These are phyloP conservation scores for Aristolochia contorta DNA, from an alignment of 164 flowering plant species.

Conservation along the genomic window DNA sequence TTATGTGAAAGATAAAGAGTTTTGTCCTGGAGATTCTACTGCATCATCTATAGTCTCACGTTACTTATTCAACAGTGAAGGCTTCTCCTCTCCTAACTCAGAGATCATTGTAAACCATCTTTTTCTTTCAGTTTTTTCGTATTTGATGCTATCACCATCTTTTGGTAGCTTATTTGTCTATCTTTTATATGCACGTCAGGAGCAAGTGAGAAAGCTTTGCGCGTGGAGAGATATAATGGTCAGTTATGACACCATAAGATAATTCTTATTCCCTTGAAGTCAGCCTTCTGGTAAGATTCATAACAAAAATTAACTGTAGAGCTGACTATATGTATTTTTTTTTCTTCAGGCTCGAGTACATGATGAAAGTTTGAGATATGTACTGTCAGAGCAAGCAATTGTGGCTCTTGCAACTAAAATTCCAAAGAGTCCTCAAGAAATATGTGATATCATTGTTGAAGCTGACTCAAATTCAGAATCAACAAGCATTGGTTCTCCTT, in stretches of 20 bases:
- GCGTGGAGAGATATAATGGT: constrained; percentile 98
- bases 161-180: background rate
- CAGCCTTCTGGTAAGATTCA: background rate
- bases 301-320: background rate
- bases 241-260: constrained; percentile 21
- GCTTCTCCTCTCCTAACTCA: constrained; percentile 14
- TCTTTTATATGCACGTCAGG: constrained; percentile 41
- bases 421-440: constrained; percentile 39
- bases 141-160: background rate
- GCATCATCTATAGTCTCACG: constrained; percentile 70
- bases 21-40: constrained; percentile 72
- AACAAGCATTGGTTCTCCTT: constrained; percentile 9
- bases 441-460: constrained; percentile 32
- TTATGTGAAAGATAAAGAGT: constrained; percentile 68
- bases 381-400: constrained; percentile 81
- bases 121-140: constrained; percentile 3
- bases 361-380: constrained; percentile 90
- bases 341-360: constrained; percentile 83
- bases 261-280: background rate
- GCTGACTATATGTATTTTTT: constrained; percentile 5
- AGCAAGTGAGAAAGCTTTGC: constrained; percentile 57
- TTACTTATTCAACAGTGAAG: constrained; percentile 28
- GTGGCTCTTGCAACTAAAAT: constrained; percentile 47
- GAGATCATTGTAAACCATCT: constrained; percentile 35
- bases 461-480: constrained; percentile 50